These are phyloP conservation scores for Epichloe festucae DNA, from an alignment of 2,329 filamentous ascomycete species.

Conservation along the genomic window DNA sequence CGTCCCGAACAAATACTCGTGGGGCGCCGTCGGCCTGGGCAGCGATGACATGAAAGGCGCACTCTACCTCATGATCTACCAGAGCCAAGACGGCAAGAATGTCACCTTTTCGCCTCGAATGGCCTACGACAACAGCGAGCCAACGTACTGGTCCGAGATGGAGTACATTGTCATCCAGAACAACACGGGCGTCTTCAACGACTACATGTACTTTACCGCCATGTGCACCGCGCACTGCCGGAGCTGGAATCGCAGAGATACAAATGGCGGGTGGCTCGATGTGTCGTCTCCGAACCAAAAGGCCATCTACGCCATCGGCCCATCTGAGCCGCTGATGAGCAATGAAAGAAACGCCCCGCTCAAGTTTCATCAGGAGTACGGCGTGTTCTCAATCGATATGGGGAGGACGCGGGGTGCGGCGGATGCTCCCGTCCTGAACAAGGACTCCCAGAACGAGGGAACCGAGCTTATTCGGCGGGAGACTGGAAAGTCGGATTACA, in stretches of 20 bases:
- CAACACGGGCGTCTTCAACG: slow-evolving; percentile 34
- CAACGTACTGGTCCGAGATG: slow-evolving; percentile 31
- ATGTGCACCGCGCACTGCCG: slow-evolving; percentile 39
- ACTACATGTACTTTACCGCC: slow-evolving; percentile 34
- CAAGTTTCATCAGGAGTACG: slow-evolving; percentile 39
- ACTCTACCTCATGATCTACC: slow-evolving; percentile 43
- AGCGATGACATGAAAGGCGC: slow-evolving; percentile 36
- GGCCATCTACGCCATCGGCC: slow-evolving; percentile 45
- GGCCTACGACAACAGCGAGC: slow-evolving; percentile 38
- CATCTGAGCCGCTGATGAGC: slow-evolving; percentile 28
- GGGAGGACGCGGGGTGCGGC: slow-evolving; percentile 32
- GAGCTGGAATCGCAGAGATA: slow-evolving; percentile 27
- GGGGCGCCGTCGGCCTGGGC: slow-evolving; percentile 44
- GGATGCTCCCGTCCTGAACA: slow-evolving; percentile 27
- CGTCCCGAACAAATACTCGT: slow-evolving; percentile 31
- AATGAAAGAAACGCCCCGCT: slow-evolving; percentile 31
- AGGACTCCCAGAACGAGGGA: slow-evolving; percentile 21
- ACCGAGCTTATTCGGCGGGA: slow-evolving; percentile 19
- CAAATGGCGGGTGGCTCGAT: slow-evolving; percentile 32
- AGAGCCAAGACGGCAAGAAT: slow-evolving; percentile 30
- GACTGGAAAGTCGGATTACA: slow-evolving; percentile 23
- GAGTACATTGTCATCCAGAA: slow-evolving; percentile 27
- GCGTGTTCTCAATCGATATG: slow-evolving; percentile 43
- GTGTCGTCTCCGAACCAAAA: slow-evolving; percentile 31
- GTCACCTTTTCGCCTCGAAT: slow-evolving; percentile 44